Evolutionary conservation across 805 yeast species (phyloP).

Genomic region (Wickerhamiella spandovensis): DNA sequence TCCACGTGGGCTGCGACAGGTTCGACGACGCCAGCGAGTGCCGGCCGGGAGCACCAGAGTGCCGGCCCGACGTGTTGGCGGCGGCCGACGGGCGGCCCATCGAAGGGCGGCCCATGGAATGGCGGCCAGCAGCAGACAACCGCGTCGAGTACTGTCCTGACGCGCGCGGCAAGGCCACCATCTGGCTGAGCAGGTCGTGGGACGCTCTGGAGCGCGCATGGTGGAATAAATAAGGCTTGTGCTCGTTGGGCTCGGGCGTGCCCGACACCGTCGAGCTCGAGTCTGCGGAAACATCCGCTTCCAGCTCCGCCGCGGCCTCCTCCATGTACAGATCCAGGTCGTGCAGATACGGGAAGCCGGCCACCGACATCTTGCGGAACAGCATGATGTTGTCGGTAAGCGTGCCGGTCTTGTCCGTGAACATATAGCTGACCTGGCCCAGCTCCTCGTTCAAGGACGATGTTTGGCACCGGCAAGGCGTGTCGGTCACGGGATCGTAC

Average conservation of each 20-base stretch:
- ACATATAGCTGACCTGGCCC: conserved; percentile 91
- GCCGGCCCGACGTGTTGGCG: conserved; percentile 1
- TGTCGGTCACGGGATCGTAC: conserved; percentile 73
- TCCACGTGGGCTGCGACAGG: conserved; percentile 25
- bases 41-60: background rate
- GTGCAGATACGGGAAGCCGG: conserved; percentile 85
- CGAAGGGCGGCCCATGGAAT: conserved; percentile 3
- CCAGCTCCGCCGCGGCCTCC: conserved; percentile 12
- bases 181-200: conserved; percentile 13
- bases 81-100: background rate
- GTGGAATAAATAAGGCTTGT: conserved; percentile 15
- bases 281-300: background rate
- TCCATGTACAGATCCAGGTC: conserved; percentile 40
- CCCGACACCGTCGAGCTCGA: background rate
- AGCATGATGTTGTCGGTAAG: conserved; percentile 90
- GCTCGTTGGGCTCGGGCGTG: background rate
- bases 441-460: conserved; percentile 92
- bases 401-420: conserved; percentile 96
- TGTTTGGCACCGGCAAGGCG: conserved; percentile 89
- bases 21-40: background rate
- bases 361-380: conserved; percentile 74
- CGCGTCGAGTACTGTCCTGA: background rate
- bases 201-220: conserved; percentile 13
- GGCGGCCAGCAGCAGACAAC: background rate
- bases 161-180: conserved; percentile 16